Conservation (phyloP, 1,284 basidiomycete species). For the Tremellales sp. region DNA sequence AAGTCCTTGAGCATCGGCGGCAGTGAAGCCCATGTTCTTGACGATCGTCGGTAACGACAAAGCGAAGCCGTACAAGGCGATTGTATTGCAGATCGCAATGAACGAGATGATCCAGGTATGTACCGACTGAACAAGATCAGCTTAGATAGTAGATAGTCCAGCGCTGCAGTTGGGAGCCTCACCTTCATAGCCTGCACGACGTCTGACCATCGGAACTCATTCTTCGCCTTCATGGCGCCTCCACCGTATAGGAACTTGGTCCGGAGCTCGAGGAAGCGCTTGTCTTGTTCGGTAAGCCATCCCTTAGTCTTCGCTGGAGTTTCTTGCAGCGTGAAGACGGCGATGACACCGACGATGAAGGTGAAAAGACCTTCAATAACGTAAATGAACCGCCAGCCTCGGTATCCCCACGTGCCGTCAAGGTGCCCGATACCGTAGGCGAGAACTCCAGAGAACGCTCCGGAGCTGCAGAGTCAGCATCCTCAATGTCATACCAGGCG, state of each 20-base stretch:
- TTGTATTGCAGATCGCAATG: conserved; percentile 47
- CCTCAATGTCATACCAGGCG: too few relatives aligned
- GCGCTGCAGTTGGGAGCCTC: neutral
- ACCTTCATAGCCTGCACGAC: conserved; percentile 17
- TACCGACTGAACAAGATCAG: neutral
- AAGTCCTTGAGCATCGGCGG: conserved; percentile 4
- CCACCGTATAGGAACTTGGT: conserved; percentile 20
- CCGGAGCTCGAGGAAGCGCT: conserved; percentile 18
- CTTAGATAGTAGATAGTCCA: neutral
- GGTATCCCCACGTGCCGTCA: conserved; percentile 21
- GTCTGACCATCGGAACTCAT: conserved; percentile 11
- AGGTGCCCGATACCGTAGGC: conserved; percentile 33
- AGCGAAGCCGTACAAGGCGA: conserved; percentile 56
- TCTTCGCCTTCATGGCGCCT: conserved; percentile 4
- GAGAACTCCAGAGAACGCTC: conserved; percentile 31
- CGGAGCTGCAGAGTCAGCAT: too few relatives aligned
- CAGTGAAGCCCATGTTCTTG: conserved; percentile 8
- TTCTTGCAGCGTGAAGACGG: conserved; percentile 16
- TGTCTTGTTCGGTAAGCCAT: conserved; percentile 19
- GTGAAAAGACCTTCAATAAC: conserved; percentile 21
- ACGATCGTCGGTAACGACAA: conserved; percentile 9
- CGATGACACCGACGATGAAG: conserved; percentile 13
- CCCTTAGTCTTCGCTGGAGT: conserved; percentile 10
- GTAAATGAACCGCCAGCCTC: conserved; percentile 33
- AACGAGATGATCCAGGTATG: conserved; percentile 27